Evolutionary conservation across 1,139 yeast genomes (phyloP), one percentile per base, ranked within the genome.

Genomic region (Candida glucosophila): DNA sequence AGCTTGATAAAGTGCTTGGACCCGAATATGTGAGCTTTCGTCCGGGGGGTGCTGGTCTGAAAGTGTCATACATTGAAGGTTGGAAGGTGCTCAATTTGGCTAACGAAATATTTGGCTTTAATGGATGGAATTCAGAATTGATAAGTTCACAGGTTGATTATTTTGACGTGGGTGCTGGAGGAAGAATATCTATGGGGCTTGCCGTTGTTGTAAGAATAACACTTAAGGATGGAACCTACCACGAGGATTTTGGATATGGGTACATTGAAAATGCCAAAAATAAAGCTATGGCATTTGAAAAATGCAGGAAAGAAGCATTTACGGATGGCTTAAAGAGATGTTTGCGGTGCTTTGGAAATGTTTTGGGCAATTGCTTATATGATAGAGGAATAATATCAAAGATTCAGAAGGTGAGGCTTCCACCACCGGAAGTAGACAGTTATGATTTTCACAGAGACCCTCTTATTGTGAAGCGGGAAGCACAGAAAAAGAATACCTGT

Each of bases 1-100:
- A 62, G 12, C 52, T 80, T 21, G 74, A 73, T 35, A 73, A 69
- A 39, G 74, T 75, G 15, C 58, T 86, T 17, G 98, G 98, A 0
- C 96, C 97, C 0, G 97, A 88, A 49, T 88, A 74, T 43, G 77
- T 90, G 17, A 76, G 94, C 20, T 72, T 73, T 25, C 65, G 97
- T 21, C 77, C 88, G 2, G 92, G 88, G 2, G 85, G 78, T 15
- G 85, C 85, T 3, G 77, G 79, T 5, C 63, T 63, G 22, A 60
- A 67, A 27, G 83, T 80, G 4, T 74, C 80, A 2, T 80, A 80
- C 40, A 65, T 80, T 16, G 90, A 79, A 51, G 93, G 92, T 1
- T 79, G 88, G 86, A 76, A 72, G 43, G 88, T 81, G 3, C 66
- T 81, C 22, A 77, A 78, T 43, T 51, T 81, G 24, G 92, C 93